Evolutionary conservation across 345 rosid genomes (phyloP).

Genomic region (Euclidium syriacum): DNA sequence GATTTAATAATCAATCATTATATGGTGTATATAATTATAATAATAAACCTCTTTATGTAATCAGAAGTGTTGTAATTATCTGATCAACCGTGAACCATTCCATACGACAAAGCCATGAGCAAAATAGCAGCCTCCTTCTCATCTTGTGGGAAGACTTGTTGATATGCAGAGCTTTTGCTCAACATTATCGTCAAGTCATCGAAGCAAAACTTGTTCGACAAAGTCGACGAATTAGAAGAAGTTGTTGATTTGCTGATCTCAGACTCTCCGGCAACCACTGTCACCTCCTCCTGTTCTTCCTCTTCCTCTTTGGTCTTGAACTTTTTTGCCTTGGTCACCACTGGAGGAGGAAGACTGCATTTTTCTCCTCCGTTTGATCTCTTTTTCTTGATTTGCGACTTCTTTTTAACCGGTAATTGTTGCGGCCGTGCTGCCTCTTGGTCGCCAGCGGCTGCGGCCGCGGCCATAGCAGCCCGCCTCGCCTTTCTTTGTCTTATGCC

Average conservation of each 20-base stretch:
- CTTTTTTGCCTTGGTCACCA: constrained; percentile 23
- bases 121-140: constrained; percentile 96
- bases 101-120: constrained; percentile 90
- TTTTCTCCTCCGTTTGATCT: constrained; percentile 22
- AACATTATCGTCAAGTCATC: constrained; percentile 66
- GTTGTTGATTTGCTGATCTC: constrained; percentile 24
- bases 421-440: constrained; percentile 7
- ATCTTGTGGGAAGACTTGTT: constrained; percentile 82
- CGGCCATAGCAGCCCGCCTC: constrained; percentile 62
- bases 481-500: constrained; percentile 94
- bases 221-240: constrained; percentile 25
- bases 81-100: constrained; percentile 62
- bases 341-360: background rate
- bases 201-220: constrained; percentile 49
- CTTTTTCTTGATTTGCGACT: constrained; percentile 41
- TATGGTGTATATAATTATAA: constrained; percentile 12
- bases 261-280: background rate
- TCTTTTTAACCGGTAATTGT: constrained; percentile 19
- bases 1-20: constrained; percentile 21
- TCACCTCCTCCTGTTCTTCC: background rate
- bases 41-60: constrained; percentile 7
- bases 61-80: constrained; percentile 7
- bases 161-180: constrained; percentile 66
- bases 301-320: constrained; percentile 21
- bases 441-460: constrained; percentile 23